Evolutionary conservation across 2,329 filamentous ascomycete species (phyloP).

Genomic region (Hypoxylon sp.): DNA sequence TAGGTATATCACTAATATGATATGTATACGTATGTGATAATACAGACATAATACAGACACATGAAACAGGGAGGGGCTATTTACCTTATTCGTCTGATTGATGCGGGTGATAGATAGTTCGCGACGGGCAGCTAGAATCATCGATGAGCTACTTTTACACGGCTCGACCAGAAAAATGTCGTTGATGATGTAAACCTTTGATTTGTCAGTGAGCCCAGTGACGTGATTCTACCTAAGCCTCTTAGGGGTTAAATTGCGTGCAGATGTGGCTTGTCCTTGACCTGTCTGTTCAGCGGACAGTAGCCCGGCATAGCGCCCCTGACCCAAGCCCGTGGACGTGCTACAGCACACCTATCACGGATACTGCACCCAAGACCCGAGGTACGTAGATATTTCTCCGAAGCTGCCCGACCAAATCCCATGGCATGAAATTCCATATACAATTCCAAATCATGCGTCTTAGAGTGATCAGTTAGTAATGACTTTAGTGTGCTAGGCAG

Average conservation of each 20-base stretch:
- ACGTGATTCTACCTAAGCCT: slow-evolving; percentile 26
- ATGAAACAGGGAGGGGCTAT: not conserved
- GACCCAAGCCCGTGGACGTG: not conserved
- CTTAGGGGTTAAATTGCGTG: not conserved
- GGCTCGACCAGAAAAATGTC: too few relatives aligned
- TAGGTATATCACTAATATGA: too few relatives aligned
- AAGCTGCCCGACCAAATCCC: slow-evolving; percentile 10
- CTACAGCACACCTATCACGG: too few relatives aligned
- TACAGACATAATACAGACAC: too few relatives aligned
- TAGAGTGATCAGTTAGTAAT: slow-evolving; percentile 2
- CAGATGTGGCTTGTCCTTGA: slow-evolving; percentile 20
- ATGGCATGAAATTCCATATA: slow-evolving; percentile 3
- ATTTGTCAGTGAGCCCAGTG: slow-evolving; percentile 39
- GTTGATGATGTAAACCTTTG: slow-evolving; percentile 32
- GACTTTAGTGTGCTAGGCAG: not conserved
- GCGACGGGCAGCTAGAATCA: not conserved
- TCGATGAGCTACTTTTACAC: too few relatives aligned
- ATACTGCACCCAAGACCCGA: too few relatives aligned
- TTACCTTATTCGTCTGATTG: not conserved
- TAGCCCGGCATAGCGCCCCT: not conserved
- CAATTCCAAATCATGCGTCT: slow-evolving; percentile 19
- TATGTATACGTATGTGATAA: too few relatives aligned
- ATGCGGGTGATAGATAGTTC: slow-evolving; percentile 12
- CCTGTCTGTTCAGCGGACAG: too few relatives aligned
- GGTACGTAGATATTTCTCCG: not conserved